Evolutionary conservation across 306 rosid genomes (phyloP).

Genomic region (Gynostemma pentaphyllum): DNA sequence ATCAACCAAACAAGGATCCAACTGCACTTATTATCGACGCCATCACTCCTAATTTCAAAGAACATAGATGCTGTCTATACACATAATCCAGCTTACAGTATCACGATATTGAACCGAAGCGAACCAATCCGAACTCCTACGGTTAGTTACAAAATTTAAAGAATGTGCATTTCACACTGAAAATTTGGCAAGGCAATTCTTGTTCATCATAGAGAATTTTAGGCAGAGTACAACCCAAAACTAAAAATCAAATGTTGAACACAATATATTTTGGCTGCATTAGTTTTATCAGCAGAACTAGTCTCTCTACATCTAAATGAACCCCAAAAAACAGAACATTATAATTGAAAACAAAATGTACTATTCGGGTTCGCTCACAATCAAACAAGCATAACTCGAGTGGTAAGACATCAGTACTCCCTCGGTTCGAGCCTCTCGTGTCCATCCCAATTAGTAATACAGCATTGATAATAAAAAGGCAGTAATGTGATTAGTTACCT

Average conservation of each 20-base stretch:
- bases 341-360: background rate
- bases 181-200: background rate
- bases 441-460: too few relatives aligned
- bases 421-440: too few relatives aligned
- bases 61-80: background rate
- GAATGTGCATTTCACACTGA: background rate
- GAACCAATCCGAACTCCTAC: background rate
- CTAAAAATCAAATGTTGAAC: background rate
- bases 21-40: conserved; percentile 1
- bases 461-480: conserved; percentile 8
- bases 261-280: background rate
- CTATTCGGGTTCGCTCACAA: background rate
- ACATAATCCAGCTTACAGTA: background rate
- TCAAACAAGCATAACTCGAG: too few relatives aligned
- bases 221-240: background rate
- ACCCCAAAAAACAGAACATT: background rate
- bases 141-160: background rate
- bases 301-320: background rate
- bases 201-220: background rate
- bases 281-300: background rate
- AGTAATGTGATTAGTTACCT: conserved; percentile 32
- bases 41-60: background rate
- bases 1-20: background rate
- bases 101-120: background rate
- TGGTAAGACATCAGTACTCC: too few relatives aligned